Evolutionary conservation across 768 basidiomycete genomes (phyloP).

Genomic region (Tylopilus intermedius): DNA sequence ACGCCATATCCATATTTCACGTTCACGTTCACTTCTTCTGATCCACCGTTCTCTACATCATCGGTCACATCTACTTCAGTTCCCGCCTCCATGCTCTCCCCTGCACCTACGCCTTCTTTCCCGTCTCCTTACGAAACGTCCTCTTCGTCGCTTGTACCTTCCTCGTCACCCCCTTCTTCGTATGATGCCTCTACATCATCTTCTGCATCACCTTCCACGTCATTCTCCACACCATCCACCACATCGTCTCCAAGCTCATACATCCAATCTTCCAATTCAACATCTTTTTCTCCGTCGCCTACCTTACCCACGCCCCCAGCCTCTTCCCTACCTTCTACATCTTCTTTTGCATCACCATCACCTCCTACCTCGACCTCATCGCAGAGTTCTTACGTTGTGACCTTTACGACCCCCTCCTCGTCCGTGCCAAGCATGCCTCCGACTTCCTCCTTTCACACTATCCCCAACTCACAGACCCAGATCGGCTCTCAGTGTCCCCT

Average conservation of each 20-base stretch:
- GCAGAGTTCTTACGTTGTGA: background rate
- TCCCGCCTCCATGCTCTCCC: background rate
- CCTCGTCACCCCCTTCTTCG: background rate
- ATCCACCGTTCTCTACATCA: background rate
- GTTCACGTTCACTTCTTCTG: background rate
- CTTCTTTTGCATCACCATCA: background rate
- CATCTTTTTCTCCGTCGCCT: background rate
- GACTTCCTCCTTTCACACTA: background rate
- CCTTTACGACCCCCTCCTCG: background rate
- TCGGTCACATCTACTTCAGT: background rate
- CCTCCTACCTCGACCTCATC: background rate
- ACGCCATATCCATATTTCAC: background rate
- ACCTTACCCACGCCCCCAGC: background rate
- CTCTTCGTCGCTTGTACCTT: background rate
- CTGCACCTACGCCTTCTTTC: background rate
- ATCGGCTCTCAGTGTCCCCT: constrained; percentile 23
- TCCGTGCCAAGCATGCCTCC: background rate
- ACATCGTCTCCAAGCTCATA: background rate
- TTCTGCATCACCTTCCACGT: background rate
- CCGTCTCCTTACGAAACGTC: background rate
- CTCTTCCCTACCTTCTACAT: background rate
- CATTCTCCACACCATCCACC: background rate
- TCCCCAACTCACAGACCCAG: constrained; percentile 16
- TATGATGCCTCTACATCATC: background rate
- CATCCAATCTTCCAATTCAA: background rate